Base-by-base conservation (phyloP, 345 rosid species). In the Syzygium jambos region DNA sequence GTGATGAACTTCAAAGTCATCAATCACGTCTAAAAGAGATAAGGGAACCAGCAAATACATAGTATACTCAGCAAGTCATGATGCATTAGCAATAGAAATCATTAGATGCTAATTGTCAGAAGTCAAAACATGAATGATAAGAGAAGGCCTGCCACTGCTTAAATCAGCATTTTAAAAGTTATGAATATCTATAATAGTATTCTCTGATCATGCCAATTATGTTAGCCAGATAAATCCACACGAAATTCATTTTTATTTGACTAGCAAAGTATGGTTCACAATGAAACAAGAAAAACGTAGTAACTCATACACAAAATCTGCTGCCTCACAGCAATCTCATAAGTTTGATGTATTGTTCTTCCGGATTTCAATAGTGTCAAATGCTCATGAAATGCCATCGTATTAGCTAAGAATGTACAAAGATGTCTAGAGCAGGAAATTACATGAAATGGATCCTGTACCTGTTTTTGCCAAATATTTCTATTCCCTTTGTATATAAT, bases 401-500 rank as follows among this genome's bases (percentile, higher is more conserved):
- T 34, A 73, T 73, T 34, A 34, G 80, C 49, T 73, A 73, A 38
- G 46, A 38, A 19, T 19, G 80, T 19, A 9, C 49, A 73, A 73
- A 73, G 49, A 73, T 11, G 82, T 38, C 49, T 19, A 73, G 49
- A 19, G 49, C 46, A 73, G 22, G 82, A 73, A 73, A 38, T 38
- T 73, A 22, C 82, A 10, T 73, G 82, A 73, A 73, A 19, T 73
- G 43, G 82, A 73, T 73, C 49, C 23, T 19, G 49, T 93, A 96
- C 99, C 99, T 98, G 93, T 96, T 98, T 94, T 96, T 95, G 77
- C 99, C 99, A 92, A 94, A 98, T 86, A 98, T 98, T 92, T 98
- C 99, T 84, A 98, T 92, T 91, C 99, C 99, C 92, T 98, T 98
- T 89, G 89, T 89, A 91, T 95, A 98, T 84, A 98, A 91, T 90